A percentile compares a stretch with the other conserved stretches of the same genome.
Conservation (phyloP, 1,284 basidiomycete genomes). For the Singerocomus rubriflavus region DNA sequence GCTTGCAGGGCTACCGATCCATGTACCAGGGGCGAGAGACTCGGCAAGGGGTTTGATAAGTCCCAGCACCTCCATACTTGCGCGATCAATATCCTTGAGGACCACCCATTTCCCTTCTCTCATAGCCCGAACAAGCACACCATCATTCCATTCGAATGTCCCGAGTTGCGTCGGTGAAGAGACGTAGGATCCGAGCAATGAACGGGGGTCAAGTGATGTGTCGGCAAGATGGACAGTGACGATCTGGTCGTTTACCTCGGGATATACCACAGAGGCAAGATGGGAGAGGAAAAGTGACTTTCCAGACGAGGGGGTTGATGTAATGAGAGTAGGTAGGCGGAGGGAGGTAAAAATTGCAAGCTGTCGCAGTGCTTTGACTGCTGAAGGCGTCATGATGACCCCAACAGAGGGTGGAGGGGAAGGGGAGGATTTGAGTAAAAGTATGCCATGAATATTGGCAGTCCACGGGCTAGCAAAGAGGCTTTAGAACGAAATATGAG, state of each 20-base stretch:
- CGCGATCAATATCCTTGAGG: conserved; percentile 90
- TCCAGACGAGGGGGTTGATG: conserved; percentile 87
- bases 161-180: conserved; percentile 87
- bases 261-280: conserved; percentile 64
- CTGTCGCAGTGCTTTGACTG: conserved; percentile 54
- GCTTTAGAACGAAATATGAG: conserved; percentile 1
- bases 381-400: conserved; percentile 69
- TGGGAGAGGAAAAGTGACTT: conserved; percentile 84
- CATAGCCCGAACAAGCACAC: conserved; percentile 89
- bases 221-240: conserved; percentile 91
- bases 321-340: conserved; percentile 79
- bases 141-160: conserved; percentile 96
- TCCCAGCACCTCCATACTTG: conserved; percentile 82
- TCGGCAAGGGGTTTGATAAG: conserved; percentile 82
- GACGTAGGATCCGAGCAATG: conserved; percentile 90
- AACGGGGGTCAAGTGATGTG: conserved; percentile 92
- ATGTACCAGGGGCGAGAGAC: conserved; percentile 70
- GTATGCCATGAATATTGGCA: conserved; percentile 60
- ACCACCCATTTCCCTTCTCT: conserved; percentile 92
- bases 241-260: conserved; percentile 55
- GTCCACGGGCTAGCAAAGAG: conserved; percentile 45
- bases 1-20: conserved; percentile 71
- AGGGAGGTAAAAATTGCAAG: conserved; percentile 68
- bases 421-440: conserved; percentile 48
- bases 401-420: conserved; percentile 32